Evolutionary conservation across 176 grass and related monocot genomes (phyloP).

Genomic region (Olyra latifolia): DNA sequence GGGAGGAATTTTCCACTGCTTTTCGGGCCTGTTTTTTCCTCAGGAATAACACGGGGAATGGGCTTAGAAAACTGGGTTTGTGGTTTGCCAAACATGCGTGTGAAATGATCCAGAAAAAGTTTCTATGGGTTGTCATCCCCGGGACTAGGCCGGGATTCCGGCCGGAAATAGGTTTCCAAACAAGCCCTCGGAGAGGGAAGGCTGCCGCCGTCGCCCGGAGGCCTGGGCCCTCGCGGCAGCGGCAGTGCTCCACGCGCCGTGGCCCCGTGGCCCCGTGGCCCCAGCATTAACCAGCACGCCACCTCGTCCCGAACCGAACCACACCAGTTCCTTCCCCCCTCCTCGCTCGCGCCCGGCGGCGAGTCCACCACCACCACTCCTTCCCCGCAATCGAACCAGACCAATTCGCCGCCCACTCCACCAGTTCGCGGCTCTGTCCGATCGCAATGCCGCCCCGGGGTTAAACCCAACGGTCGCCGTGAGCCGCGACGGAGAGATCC

Average conservation of each 20-base stretch:
- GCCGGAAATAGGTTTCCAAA: too few species aligned
- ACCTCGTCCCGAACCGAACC: background rate
- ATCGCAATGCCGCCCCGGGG: constrained; percentile 37
- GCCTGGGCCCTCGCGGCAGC: background rate
- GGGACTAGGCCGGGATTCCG: too few species aligned
- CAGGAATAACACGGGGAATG: too few species aligned
- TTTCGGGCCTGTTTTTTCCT: too few species aligned
- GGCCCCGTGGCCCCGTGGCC: background rate
- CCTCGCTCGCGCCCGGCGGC: constrained; percentile 4
- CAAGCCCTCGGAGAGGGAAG: background rate
- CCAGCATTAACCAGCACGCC: background rate
- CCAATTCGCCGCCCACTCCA: background rate
- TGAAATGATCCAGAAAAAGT: too few species aligned
- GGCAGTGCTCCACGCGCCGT: background rate
- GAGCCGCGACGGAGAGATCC: constrained; percentile 39
- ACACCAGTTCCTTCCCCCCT: background rate
- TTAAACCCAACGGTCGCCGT: constrained; percentile 30
- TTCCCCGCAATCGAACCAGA: constrained; percentile 9
- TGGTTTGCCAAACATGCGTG: too few species aligned
- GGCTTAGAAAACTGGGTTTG: too few species aligned
- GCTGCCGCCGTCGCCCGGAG: background rate
- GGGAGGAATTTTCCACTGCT: too few species aligned
- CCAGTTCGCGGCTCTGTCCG: constrained; percentile 1
- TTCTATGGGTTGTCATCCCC: too few species aligned
- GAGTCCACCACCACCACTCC: background rate